A percentile compares a stretch with the other conserved stretches of the same genome.
Evolutionary conservation across 2,329 filamentous ascomycete species (phyloP).

Genomic region (Ophiocordyceps australis): DNA sequence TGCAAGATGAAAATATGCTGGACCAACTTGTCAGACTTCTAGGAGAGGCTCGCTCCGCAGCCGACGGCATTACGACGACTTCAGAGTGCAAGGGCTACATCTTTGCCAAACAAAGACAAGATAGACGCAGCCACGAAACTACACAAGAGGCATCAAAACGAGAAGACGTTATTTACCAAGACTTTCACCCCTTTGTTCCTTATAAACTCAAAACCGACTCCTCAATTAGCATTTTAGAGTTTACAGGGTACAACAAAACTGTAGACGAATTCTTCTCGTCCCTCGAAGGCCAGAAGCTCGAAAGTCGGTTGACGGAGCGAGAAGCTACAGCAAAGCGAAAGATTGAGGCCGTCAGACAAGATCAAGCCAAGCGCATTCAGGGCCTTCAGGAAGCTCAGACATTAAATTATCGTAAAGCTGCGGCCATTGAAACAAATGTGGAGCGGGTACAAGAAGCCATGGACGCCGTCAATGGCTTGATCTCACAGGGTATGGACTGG

Average conservation of each 20-base stretch:
- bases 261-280: slow-evolving; percentile 97
- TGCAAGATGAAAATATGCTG: slow-evolving; percentile 46
- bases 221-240: slow-evolving; percentile 50
- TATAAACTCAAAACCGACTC: slow-evolving; percentile 56
- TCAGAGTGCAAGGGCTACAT: slow-evolving; percentile 68
- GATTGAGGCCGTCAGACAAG: slow-evolving; percentile 64
- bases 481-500: slow-evolving; percentile 95
- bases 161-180: slow-evolving; percentile 58
- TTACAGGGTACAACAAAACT: slow-evolving; percentile 76
- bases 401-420: slow-evolving; percentile 72
- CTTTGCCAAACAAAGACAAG: slow-evolving; percentile 46
- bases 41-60: slow-evolving; percentile 48
- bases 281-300: slow-evolving; percentile 80
- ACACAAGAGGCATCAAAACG: slow-evolving; percentile 12
- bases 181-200: slow-evolving; percentile 87
- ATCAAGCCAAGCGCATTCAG: slow-evolving; percentile 72
- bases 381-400: slow-evolving; percentile 68
- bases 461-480: slow-evolving; percentile 79
- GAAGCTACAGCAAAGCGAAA: slow-evolving; percentile 71
- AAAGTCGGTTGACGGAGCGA: slow-evolving; percentile 64
- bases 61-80: slow-evolving; percentile 48
- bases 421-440: slow-evolving; percentile 77
- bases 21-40: slow-evolving; percentile 51
- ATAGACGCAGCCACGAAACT: too few relatives aligned
- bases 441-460: slow-evolving; percentile 86